Conservation (phyloP, 179 eudicot species). For the Silene vulgaris region DNA sequence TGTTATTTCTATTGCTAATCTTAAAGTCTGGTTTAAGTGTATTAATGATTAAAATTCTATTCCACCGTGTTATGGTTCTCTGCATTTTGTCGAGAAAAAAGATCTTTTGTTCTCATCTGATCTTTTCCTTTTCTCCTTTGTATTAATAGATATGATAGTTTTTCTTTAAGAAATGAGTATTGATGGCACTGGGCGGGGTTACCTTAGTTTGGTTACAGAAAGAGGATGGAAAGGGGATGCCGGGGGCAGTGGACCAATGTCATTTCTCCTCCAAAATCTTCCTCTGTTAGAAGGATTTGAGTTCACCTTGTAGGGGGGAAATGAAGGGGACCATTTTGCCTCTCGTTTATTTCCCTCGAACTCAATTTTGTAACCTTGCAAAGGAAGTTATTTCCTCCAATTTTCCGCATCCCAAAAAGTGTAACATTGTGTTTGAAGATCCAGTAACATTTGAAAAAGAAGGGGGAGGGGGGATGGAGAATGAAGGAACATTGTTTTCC, state of each 20-base stretch:
- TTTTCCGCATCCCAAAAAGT: background rate
- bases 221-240: too few species aligned
- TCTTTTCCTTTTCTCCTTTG: too few species aligned
- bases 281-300: too few species aligned
- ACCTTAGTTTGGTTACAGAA: background rate
- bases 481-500: background rate
- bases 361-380: too few species aligned
- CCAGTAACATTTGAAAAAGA: background rate
- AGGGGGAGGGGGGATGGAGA: background rate
- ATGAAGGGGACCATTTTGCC: too few species aligned
- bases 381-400: too few species aligned
- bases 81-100: background rate
- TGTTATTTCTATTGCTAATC: conserved; percentile 10
- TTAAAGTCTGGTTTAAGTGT: background rate
- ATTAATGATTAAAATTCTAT: background rate
- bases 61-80: background rate
- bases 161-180: background rate
- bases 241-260: too few species aligned
- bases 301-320: too few species aligned
- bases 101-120: too few species aligned
- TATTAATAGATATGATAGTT: background rate
- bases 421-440: background rate
- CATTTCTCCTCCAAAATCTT: too few species aligned
- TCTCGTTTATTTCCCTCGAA: too few species aligned
- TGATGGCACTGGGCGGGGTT: background rate